Evolutionary conservation across 1,139 yeast species (phyloP).

Genomic region (Candida albicans): DNA sequence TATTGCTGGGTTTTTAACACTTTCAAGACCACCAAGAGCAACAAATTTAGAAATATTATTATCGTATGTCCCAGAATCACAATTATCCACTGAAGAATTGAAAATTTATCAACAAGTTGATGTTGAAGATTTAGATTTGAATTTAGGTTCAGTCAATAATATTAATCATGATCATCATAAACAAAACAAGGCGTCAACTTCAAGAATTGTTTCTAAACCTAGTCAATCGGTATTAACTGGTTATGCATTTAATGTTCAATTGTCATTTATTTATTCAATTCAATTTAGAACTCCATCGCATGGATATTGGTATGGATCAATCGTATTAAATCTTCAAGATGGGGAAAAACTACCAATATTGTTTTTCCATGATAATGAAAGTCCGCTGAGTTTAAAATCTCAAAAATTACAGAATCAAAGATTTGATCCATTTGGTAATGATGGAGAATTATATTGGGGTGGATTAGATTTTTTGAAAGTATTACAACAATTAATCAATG

Average conservation of each 20-base stretch:
- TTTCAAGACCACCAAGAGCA: conserved; percentile 56
- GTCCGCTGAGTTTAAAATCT: conserved; percentile 67
- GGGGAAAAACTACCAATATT: conserved; percentile 76
- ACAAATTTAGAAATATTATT: conserved; percentile 59
- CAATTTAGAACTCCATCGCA: conserved; percentile 80
- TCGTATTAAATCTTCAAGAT: conserved; percentile 67
- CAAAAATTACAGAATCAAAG: conserved; percentile 58
- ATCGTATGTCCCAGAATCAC: conserved; percentile 75
- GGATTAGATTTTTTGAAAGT: conserved; percentile 72
- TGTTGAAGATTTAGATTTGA: conserved; percentile 30
- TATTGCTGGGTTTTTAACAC: conserved; percentile 69
- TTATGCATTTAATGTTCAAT: conserved; percentile 63
- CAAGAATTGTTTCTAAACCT: conserved; percentile 49
- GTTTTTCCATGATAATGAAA: conserved; percentile 90
- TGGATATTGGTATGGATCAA: conserved; percentile 92
- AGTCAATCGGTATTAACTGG: conserved; percentile 53
- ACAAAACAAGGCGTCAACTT: conserved; percentile 14
- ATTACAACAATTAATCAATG: conserved; percentile 53
- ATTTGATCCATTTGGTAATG: conserved; percentile 73
- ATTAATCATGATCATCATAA: conserved; percentile 14
- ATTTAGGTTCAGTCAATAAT: conserved; percentile 22
- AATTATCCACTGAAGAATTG: conserved; percentile 48
- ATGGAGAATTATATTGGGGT: conserved; percentile 81
- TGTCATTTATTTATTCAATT: conserved; percentile 68
- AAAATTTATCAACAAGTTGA: conserved; percentile 55